Evolutionary conservation across 208 protist genomes (phyloP).

Genomic region (Trypanosoma boissoni): DNA sequence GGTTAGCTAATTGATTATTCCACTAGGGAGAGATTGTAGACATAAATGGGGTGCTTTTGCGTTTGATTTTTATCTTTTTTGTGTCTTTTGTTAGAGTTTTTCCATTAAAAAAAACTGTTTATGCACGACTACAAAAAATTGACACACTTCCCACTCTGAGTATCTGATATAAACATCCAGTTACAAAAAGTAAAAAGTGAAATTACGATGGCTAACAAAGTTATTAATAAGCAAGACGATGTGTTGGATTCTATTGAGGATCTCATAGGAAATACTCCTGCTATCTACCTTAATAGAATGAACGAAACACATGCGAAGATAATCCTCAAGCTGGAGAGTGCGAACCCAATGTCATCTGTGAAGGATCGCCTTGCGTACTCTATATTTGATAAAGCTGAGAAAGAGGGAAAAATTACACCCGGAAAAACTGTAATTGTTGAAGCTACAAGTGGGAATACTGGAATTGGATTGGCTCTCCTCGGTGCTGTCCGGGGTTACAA

Average conservation of each 20-base stretch:
- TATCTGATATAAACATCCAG: too few species aligned
- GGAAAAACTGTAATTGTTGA: constrained; percentile 87
- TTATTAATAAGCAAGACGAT: constrained; percentile 54
- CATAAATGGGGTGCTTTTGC: neutral
- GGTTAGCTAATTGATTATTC: neutral
- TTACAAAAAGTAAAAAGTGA: too few species aligned
- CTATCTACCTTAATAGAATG: constrained; percentile 82
- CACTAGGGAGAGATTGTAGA: neutral
- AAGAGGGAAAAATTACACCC: constrained; percentile 69
- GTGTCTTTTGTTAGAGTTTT: neutral
- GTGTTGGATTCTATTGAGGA: constrained; percentile 67
- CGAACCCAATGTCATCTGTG: constrained; percentile 83
- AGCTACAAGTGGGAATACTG: constrained; percentile 90
- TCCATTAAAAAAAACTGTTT: constrained; percentile 6
- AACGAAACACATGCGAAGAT: constrained; percentile 77
- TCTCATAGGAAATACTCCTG: constrained; percentile 89
- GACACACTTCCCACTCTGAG: too few species aligned
- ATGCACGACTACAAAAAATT: neutral
- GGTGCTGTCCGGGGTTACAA: constrained; percentile 80
- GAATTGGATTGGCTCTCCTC: constrained; percentile 81
- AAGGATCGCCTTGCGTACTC: constrained; percentile 85
- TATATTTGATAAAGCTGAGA: constrained; percentile 82
- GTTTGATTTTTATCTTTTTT: neutral
- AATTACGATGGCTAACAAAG: constrained; percentile 13
- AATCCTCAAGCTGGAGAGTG: constrained; percentile 82